A percentile compares a stretch with the other conserved stretches of the same genome.
These are phyloP conservation scores for Kodamaea fungicola DNA, from an alignment of 1,139 yeast species.

Conservation along the genomic window DNA sequence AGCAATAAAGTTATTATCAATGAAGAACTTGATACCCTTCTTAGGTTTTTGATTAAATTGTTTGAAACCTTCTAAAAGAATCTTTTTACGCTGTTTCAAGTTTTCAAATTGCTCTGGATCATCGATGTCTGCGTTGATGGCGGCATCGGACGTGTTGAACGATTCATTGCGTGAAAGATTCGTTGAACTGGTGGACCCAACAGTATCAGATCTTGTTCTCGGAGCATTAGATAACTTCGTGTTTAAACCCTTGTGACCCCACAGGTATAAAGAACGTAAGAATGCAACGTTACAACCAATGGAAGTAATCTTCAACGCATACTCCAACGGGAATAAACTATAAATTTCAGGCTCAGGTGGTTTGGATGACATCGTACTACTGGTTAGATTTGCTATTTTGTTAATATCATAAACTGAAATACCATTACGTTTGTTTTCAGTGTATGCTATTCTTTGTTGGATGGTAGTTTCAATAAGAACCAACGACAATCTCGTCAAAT, in stretches of 20 bases:
- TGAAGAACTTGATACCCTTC: conserved; percentile 64
- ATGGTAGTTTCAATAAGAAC: conserved; percentile 70
- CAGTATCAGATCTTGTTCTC: conserved; percentile 33
- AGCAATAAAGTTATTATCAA: conserved; percentile 60
- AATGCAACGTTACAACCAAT: conserved; percentile 80
- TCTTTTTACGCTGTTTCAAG: conserved; percentile 79
- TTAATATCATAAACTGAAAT: conserved; percentile 73
- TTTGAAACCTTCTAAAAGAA: conserved; percentile 70
- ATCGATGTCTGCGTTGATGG: conserved; percentile 42
- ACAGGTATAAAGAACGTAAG: conserved; percentile 72
- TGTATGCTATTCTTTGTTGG: conserved; percentile 62
- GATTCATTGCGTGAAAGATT: conserved; percentile 33
- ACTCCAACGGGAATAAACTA: conserved; percentile 66
- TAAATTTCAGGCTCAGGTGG: conserved; percentile 60
- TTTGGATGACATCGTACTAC: conserved; percentile 59
- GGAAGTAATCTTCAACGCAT: conserved; percentile 79
- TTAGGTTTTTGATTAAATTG: conserved; percentile 85
- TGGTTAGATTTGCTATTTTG: conserved; percentile 72
- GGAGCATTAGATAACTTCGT: conserved; percentile 4
- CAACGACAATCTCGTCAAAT: conserved; percentile 69
- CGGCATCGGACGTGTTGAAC: conserved; percentile 20
- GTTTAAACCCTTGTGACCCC: conserved; percentile 79
- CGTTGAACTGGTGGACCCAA: conserved; percentile 35
- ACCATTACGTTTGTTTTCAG: conserved; percentile 57
- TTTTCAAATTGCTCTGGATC: conserved; percentile 85